Evolutionary conservation across 495 filamentous ascomycete species (phyloP), one percentile per base, ranked within the genome.

Genomic region (Hyaloscypha bicolor): DNA sequence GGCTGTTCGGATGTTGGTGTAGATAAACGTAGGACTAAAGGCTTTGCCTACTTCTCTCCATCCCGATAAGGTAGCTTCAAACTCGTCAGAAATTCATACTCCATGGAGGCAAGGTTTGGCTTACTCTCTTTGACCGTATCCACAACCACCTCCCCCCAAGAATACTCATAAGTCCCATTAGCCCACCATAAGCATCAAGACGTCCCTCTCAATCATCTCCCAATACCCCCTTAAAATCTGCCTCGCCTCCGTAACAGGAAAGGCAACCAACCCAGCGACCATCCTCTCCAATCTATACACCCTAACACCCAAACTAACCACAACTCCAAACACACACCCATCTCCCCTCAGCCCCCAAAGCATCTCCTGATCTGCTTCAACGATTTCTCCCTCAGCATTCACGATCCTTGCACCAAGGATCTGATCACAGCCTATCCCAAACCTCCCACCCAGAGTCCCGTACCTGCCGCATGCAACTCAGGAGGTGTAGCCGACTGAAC

Each of bases 401-500:
- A 81, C 75, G 2, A 78, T 25, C 22, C 63, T 74, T 19, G 78
- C 78, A 19, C 71, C 72, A n/a, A 82, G 64, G 33, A 80, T 79
- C 61, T 80, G 78, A 62, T 81, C 79, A 5, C 71, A 71, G 9
- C 78, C 77, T 11, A 81, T 59, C 1, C 79, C 79, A 39, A 71
- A 76, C 21, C 67, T 58, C 0, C 71, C 57, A 29, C 68, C 73
- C 21, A 78, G 69, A 9, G 74, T 58, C 14, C 78, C 77, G 39
- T 81, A 80, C 9, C 79, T 78, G 0, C 78, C 76, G 30, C 73
- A 66, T 14, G 69, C 75, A 19, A 76, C 73, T 78, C 79, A 81
- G 6, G 74, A 75, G 31, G 74, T 68, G 53, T 72, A 77, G 1
- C 78, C 79, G 0, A 80, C 74, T 1, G 65, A 65, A 1, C 70